Base-by-base conservation (phyloP, 768 basidiomycete genomes). In the Butyriboletus loyo region DNA sequence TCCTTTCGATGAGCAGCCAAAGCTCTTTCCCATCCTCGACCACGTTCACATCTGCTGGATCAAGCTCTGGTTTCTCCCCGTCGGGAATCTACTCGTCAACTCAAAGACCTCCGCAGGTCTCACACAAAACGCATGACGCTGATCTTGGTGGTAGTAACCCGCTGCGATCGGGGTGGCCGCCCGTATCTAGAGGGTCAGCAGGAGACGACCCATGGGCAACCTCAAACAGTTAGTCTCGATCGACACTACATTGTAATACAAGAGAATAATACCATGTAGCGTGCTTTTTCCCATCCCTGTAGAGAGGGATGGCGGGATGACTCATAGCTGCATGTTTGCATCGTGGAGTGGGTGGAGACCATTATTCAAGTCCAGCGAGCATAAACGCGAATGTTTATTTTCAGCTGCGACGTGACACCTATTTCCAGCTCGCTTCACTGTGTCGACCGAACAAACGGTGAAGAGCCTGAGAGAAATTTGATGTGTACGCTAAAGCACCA, bases 11-110 rank as follows among this genome's bases (percentile, higher is more conserved):
- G 51, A 53, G 43, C 19, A 43, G 36, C 15, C 64, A 56, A 38
- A 55, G 53, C n/a, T 46, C 66, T 24, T 66, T 55, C 30, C 50
- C 56, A 10, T 55, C 65, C 38, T 46, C 59, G n/a, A 39, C 54
- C 27, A 37, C 55, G 15, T 53, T 59, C 24, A 2, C 54, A 17
- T 35, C 56, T 13, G 15, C 44, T 8, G 57, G 63, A 9, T 37
- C 61, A 36, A 34, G 37, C 15, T 49, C 58, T 8, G 42, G 53
- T 2, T 54, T 57, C 14, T 24, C 63, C 17, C 25, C 53, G 9
- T 58, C 60, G 11, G 56, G 58, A 24, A 30, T 52, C 24, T 54
- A 57, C 41, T 11, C 58, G 10, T 63, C 61, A 13, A 49, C 49
- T 24, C 66, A 58, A 25, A 57, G 55, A n/a, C 44, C 52, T 1